Evolutionary conservation across 345 rosid species (phyloP).

Genomic region (Gossypium australe): DNA sequence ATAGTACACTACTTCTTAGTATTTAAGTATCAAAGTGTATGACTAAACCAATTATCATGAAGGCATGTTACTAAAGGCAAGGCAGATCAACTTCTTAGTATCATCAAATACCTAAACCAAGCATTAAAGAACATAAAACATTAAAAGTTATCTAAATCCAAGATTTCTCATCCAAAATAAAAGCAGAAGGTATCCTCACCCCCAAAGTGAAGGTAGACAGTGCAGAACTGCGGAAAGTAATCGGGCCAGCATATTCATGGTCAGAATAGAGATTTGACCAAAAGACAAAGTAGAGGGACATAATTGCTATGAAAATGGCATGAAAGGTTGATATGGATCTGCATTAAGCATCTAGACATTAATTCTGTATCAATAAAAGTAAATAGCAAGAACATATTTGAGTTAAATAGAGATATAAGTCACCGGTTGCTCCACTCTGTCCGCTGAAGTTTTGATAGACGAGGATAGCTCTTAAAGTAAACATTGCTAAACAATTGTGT

Average conservation of each 20-base stretch:
- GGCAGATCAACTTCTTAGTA: not conserved
- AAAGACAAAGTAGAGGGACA: constrained; percentile 55
- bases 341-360: constrained; percentile 17
- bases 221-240: constrained; percentile 42
- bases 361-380: not conserved
- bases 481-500: constrained; percentile 41
- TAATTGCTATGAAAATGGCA: constrained; percentile 48
- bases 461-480: constrained; percentile 55
- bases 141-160: not conserved
- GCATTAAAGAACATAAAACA: not conserved
- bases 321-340: constrained; percentile 63
- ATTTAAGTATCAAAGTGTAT: not conserved
- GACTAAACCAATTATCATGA: not conserved
- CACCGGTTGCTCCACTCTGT: constrained; percentile 71
- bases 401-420: constrained; percentile 4
- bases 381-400: not conserved
- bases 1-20: not conserved
- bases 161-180: not conserved
- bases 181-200: constrained; percentile 30
- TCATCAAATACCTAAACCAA: not conserved
- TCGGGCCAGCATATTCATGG: constrained; percentile 24
- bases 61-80: not conserved
- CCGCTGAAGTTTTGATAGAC: constrained; percentile 39
- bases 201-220: constrained; percentile 47
- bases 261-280: constrained; percentile 54